Evolutionary conservation across 2,329 filamentous ascomycete species (phyloP).

Genomic region (Fonsecaea pedrosoi): DNA sequence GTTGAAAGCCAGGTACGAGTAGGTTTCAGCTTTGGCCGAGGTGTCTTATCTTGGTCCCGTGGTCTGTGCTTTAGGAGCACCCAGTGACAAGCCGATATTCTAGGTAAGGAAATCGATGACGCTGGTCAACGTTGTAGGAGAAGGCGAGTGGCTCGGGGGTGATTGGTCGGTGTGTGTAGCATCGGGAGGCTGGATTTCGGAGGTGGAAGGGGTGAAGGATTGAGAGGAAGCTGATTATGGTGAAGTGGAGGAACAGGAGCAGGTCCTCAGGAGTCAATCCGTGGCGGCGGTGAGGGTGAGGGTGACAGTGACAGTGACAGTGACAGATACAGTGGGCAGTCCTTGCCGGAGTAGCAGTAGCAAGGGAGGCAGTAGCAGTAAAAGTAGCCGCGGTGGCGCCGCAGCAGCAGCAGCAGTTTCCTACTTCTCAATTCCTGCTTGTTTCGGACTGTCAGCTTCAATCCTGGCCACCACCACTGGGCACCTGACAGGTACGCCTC

Average conservation of each 20-base stretch:
- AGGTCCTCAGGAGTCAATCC: not conserved
- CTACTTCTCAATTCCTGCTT: constrained; percentile 1
- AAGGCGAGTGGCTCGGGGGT: not conserved
- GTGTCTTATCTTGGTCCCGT: not conserved
- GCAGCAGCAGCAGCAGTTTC: not conserved
- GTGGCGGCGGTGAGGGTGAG: not conserved
- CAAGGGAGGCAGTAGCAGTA: not conserved
- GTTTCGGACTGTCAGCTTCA: constrained; percentile 3
- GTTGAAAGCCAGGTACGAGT: not conserved
- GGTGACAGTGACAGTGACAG: not conserved
- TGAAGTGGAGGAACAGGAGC: not conserved
- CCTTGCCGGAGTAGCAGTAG: too few relatives aligned
- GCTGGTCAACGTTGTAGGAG: not conserved
- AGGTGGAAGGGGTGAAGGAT: not conserved
- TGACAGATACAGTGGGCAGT: not conserved
- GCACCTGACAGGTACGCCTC: not conserved
- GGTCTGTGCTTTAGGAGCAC: not conserved
- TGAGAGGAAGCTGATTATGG: not conserved
- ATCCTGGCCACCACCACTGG: not conserved
- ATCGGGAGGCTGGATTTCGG: not conserved
- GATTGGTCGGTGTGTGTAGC: constrained; percentile 1
- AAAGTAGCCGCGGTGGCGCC: not conserved
- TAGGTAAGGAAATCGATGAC: not conserved
- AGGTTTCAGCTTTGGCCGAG: not conserved
- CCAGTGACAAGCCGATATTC: not conserved